Conservation (phyloP, 768 basidiomycete genomes). For the Lactifluus subvellereus region DNA sequence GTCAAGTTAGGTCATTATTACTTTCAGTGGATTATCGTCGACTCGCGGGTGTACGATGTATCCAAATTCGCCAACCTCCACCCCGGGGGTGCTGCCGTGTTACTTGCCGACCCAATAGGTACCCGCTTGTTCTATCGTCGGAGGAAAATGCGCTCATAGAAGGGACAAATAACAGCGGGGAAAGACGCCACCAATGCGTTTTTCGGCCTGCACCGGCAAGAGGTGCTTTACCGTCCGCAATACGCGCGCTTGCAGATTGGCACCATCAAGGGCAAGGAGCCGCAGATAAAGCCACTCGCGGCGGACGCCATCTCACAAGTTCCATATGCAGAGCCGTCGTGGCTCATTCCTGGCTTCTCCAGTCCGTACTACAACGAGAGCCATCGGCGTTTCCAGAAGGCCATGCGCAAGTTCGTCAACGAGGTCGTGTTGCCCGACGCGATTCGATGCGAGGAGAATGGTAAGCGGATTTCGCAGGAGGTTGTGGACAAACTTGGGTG, state of each 20-base stretch:
- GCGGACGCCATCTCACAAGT: constrained; percentile 66
- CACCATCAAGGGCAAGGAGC: constrained; percentile 50
- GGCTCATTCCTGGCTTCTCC: constrained; percentile 62
- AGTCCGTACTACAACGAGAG: constrained; percentile 74
- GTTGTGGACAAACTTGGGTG: constrained; percentile 83
- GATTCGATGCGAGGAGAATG: constrained; percentile 72
- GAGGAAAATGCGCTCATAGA: neutral
- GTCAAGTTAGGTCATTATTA: neutral
- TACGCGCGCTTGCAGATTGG: constrained; percentile 68
- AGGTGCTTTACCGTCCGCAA: constrained; percentile 69
- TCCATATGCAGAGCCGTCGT: constrained; percentile 83
- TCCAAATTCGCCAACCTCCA: constrained; percentile 79
- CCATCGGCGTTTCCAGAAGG: constrained; percentile 70
- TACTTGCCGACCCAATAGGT: constrained; percentile 64
- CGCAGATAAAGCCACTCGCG: constrained; percentile 46
- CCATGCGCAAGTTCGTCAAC: constrained; percentile 69
- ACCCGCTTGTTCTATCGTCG: neutral
- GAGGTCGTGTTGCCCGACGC: constrained; percentile 75
- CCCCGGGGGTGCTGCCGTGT: constrained; percentile 77
- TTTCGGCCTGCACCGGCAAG: constrained; percentile 80
- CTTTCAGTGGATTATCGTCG: constrained; percentile 71
- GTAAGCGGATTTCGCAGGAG: constrained; percentile 78
- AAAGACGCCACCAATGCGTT: constrained; percentile 75
- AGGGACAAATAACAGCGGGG: constrained; percentile 41
- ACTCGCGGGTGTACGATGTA: constrained; percentile 77